A percentile compares a stretch with the other conserved stretches of the same genome.
Evolutionary conservation across 164 flowering plant genomes (phyloP).

Genomic region (Nelumbo lutea): DNA sequence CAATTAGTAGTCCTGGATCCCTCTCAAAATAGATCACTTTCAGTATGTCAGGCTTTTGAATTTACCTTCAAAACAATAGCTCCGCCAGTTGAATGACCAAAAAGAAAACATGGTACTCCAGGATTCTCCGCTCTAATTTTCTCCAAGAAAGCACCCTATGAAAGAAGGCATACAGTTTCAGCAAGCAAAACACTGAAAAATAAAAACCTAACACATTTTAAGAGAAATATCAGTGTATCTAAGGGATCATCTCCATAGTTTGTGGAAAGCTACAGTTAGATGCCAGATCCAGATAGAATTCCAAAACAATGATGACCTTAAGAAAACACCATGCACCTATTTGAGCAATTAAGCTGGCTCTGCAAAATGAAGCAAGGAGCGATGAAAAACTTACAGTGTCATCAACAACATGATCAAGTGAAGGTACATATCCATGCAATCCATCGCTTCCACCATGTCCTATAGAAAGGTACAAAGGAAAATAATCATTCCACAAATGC

Average conservation of each 20-base stretch:
- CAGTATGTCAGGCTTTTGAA: not conserved
- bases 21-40: not conserved
- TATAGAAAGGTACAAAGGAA: slow-evolving; percentile 15
- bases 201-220: not conserved
- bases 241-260: too few species aligned
- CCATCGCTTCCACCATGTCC: slow-evolving; percentile 99
- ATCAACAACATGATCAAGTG: slow-evolving; percentile 91
- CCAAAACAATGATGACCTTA: too few species aligned
- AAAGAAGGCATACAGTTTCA: slow-evolving; percentile 4
- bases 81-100: slow-evolving; percentile 98
- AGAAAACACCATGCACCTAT: not conserved
- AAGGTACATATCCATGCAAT: slow-evolving; percentile 96
- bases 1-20: not conserved
- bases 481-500: not conserved
- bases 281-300: too few species aligned
- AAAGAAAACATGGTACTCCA: slow-evolving; percentile 86
- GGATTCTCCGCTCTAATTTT: slow-evolving; percentile 77
- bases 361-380: not conserved
- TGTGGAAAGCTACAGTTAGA: not conserved
- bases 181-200: not conserved
- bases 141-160: slow-evolving; percentile 72
- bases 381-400: slow-evolving; percentile 69
- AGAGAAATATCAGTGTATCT: not conserved
- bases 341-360: not conserved
- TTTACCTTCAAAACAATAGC: slow-evolving; percentile 93